Base-by-base conservation (phyloP, 2,329 filamentous ascomycete genomes). In the Neopestalotiopsis rosae region DNA sequence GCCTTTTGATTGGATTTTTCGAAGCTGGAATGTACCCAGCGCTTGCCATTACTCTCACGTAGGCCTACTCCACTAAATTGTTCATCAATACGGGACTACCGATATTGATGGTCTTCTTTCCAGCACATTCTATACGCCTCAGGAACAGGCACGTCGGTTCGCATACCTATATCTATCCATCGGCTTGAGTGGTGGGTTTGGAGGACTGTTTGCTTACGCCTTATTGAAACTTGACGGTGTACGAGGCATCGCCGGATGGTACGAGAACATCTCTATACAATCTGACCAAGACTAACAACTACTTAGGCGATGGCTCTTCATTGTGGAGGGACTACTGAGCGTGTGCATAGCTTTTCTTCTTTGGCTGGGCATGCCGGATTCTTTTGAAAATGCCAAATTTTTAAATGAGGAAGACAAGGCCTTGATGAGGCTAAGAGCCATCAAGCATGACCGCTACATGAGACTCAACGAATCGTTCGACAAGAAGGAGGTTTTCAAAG, bases 351-450 rank as follows among this genome's bases (percentile, higher is more conserved):
- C 58, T 24, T 20, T 62, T 24, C 40, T 65, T 10, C 59, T 68
- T 10, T 68, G 66, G 66, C 14, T 45, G 3, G 40, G 57, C 63
- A 69, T 61, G 70, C 70, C 69, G 58, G 68, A 69, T 57, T 67
- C 24, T 42, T 69, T 61, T 57, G 63, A 69, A 52, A 67, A 61
- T 24, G 68, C 68, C 5, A 66, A 66, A n/a, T 69, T 61, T 45
- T 65, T 69, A 5, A 66, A 45, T 14, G 57, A 67, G 6, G 64
- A 69, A 17, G 68, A 69, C 52, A 67, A 67, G 64, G 64, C 20
- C 17, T 38, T 69, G 13, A 69, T 69, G 68, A 49, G 64, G 10
- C 57, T 69, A 14, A 65, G 68, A 38, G 42, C 32, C 34, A 66
- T 66, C 52, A 66, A 69, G 42, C 63, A 62, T 30, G 63, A 66